phyloP scores from a whole-genome alignment of 2,329 filamentous ascomycete species.

The Aphanoascus verrucosus region DNA sequence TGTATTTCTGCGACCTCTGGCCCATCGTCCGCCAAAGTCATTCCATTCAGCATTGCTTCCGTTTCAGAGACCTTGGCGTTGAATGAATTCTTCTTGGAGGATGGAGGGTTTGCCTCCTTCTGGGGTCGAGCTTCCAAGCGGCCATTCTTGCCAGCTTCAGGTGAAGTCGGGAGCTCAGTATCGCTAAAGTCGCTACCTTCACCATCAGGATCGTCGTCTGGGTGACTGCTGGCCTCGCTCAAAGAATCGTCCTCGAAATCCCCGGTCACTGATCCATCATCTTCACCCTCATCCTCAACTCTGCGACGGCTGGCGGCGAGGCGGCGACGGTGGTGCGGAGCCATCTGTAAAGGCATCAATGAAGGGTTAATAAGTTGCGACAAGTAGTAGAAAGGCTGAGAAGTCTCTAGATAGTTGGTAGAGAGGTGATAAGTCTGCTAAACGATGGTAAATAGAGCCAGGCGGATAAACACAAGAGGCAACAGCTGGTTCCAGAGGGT shows the following conservation, averaged over 20 bases:
- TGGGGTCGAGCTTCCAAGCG: conserved; percentile 10
- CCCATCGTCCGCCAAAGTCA: conserved; percentile 38
- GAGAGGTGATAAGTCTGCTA: not conserved
- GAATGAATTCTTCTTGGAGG: conserved; percentile 25
- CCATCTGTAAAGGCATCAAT: conserved; percentile 26
- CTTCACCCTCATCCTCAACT: conserved; percentile 39
- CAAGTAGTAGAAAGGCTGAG: not conserved
- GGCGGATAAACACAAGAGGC: not conserved
- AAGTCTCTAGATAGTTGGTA: not conserved
- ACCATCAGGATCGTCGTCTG: conserved; percentile 48
- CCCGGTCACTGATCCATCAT: conserved; percentile 40
- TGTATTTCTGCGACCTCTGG: conserved; percentile 37
- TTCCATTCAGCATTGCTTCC: conserved; percentile 50
- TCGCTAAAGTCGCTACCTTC: conserved; percentile 50
- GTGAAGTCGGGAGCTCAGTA: conserved; percentile 32
- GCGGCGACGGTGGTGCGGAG: conserved; percentile 33
- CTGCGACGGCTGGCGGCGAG: conserved; percentile 37
- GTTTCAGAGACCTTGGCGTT: conserved; percentile 43
- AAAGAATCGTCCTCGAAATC: conserved; percentile 51
- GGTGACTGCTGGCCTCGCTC: conserved; percentile 49
- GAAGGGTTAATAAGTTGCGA: not conserved
- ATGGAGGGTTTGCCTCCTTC: conserved; percentile 29
- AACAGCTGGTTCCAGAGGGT: conserved; percentile 4
- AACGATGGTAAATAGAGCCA: conserved; percentile 3
- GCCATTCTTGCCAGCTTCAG: conserved; percentile 14